Evolutionary conservation across 495 filamentous ascomycete genomes (phyloP).

Genomic region (Daldinia loculata): DNA sequence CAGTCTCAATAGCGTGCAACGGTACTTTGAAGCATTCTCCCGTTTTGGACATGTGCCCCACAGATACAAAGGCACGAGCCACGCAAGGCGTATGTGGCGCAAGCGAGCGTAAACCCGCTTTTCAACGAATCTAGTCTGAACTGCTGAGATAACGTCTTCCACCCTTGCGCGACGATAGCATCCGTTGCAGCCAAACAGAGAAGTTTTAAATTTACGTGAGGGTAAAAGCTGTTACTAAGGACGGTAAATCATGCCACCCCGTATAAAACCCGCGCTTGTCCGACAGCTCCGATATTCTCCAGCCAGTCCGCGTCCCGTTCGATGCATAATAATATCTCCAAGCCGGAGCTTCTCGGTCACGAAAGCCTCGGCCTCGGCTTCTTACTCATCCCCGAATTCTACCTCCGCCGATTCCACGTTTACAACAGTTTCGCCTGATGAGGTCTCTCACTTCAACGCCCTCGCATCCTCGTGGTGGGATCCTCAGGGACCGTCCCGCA

Average conservation of each 20-base stretch:
- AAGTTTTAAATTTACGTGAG: background rate
- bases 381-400: constrained; percentile 29
- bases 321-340: background rate
- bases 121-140: no score
- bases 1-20: no score
- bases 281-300: constrained; percentile 23
- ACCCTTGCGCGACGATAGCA: background rate
- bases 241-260: constrained; percentile 20
- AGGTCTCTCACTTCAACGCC: constrained; percentile 92
- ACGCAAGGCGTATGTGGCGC: no score
- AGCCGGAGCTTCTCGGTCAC: constrained; percentile 24
- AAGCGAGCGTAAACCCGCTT: no score
- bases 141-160: no score
- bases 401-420: constrained; percentile 45
- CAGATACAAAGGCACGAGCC: no score
- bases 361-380: constrained; percentile 10
- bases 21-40: no score
- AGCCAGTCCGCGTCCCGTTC: constrained; percentile 6
- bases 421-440: constrained; percentile 81
- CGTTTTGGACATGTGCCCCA: no score
- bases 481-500: constrained; percentile 87
- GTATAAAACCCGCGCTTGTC: constrained; percentile 14
- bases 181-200: background rate
- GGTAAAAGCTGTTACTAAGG: background rate
- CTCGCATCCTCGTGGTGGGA: constrained; percentile 98